Percentiles rank a stretch among this genome's conserved stretches.
Evolutionary conservation across 2,329 filamentous ascomycete genomes (phyloP).

Genomic region (Colletotrichum graminicola): DNA sequence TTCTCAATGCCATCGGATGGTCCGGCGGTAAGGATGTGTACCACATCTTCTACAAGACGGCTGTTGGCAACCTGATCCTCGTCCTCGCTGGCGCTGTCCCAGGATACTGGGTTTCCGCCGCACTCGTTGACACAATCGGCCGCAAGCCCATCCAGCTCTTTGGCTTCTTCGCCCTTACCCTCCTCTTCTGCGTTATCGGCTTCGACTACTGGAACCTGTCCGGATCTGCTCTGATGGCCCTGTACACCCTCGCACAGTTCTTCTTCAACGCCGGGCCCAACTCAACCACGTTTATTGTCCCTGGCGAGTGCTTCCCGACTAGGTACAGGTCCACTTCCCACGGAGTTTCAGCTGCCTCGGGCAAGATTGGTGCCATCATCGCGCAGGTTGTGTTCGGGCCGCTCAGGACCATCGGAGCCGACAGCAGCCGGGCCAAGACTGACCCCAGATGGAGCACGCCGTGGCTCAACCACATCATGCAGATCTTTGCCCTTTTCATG

Average conservation of each 20-base stretch:
- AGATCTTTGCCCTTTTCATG: conserved; percentile 59
- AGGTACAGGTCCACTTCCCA: conserved; percentile 73
- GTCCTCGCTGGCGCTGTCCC: conserved; percentile 84
- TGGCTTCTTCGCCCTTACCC: conserved; percentile 58
- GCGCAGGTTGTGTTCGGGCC: conserved; percentile 62
- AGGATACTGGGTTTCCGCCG: conserved; percentile 85
- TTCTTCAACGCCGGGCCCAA: conserved; percentile 61
- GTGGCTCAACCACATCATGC: conserved; percentile 42
- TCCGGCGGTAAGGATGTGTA: conserved; percentile 70
- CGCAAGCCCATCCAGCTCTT: conserved; percentile 80
- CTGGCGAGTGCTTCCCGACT: conserved; percentile 74
- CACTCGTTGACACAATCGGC: conserved; percentile 78
- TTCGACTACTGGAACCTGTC: conserved; percentile 56
- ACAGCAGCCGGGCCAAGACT: conserved; percentile 56
- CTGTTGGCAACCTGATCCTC: conserved; percentile 83
- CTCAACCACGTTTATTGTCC: conserved; percentile 73
- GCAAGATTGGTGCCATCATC: conserved; percentile 69
- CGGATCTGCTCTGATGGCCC: conserved; percentile 33
- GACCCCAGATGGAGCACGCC: conserved; percentile 41
- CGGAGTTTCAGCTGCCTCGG: conserved; percentile 70
- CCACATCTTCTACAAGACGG: conserved; percentile 78
- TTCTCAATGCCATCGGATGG: conserved; percentile 79
- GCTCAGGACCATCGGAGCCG: conserved; percentile 56
- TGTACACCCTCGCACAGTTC: conserved; percentile 29
- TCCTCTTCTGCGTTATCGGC: conserved; percentile 63